Conservation (phyloP, 106 monocot species). For the Chionographis japonica region DNA sequence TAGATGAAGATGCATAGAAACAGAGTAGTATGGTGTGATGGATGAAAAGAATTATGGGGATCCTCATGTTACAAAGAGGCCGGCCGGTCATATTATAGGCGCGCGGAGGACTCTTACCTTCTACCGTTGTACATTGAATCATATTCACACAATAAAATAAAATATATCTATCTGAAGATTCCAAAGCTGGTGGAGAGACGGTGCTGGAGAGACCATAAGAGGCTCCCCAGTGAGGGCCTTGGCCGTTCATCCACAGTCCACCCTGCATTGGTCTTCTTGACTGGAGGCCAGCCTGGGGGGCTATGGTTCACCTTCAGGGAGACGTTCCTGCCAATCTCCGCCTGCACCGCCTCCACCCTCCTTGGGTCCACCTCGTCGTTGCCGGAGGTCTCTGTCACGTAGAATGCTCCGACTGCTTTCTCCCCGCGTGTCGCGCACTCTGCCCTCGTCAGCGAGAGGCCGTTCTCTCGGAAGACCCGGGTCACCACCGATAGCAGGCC, state of each 20-base stretch:
- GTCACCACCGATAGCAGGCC: constrained; percentile 37
- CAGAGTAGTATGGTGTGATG: too few relatives aligned
- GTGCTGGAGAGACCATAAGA: constrained; percentile 49
- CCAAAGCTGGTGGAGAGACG: constrained; percentile 41
- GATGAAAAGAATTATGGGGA: too few relatives aligned
- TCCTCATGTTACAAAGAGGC: too few relatives aligned
- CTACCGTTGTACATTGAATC: too few relatives aligned
- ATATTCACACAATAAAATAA: too few relatives aligned
- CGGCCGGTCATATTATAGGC: too few relatives aligned
- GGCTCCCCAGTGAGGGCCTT: constrained; percentile 32
- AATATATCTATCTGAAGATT: constrained; percentile 12
- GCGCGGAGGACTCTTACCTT: too few relatives aligned
- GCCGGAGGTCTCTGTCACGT: constrained; percentile 21
- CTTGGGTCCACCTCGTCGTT: neutral
- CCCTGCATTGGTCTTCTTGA: neutral
- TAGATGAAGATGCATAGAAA: too few relatives aligned
- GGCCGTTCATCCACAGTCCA: constrained; percentile 2
- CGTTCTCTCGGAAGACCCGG: constrained; percentile 28
- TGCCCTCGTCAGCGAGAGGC: constrained; percentile 24
- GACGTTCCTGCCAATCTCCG: constrained; percentile 17
- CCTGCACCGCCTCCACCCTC: constrained; percentile 18
- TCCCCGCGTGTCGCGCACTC: constrained; percentile 22
- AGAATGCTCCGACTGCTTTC: constrained; percentile 22
- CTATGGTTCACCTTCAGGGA: constrained; percentile 10
- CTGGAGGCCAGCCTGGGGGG: neutral